Conservation (phyloP, 2,329 filamentous ascomycete species). For the Monilinia fructigena region DNA sequence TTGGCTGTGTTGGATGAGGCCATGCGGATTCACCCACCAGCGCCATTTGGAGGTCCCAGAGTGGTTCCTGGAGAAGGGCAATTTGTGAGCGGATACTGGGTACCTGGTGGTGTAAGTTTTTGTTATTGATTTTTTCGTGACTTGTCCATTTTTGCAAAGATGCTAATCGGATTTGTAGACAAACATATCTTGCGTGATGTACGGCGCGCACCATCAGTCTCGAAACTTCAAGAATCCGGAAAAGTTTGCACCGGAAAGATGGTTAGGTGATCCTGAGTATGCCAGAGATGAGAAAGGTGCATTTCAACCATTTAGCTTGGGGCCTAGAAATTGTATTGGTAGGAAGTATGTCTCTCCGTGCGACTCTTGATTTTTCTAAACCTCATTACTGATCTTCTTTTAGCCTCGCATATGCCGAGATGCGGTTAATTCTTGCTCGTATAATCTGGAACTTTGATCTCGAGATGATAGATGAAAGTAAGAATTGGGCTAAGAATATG, state of each 20-base stretch:
- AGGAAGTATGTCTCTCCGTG: slow-evolving; percentile 20
- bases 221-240: slow-evolving; percentile 25
- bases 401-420: slow-evolving; percentile 27
- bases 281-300: slow-evolving; percentile 17
- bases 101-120: slow-evolving; percentile 21
- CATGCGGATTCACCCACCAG: slow-evolving; percentile 22
- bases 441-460: slow-evolving; percentile 27
- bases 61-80: slow-evolving; percentile 9
- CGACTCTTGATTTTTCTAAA: not conserved
- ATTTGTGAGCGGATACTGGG: slow-evolving; percentile 11
- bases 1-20: slow-evolving; percentile 18
- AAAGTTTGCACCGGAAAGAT: slow-evolving; percentile 34
- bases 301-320: slow-evolving; percentile 24
- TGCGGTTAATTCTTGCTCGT: slow-evolving; percentile 26
- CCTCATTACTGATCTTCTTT: not conserved
- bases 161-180: slow-evolving; percentile 8
- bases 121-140: not conserved
- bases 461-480: slow-evolving; percentile 17
- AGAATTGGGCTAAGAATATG: slow-evolving; percentile 1
- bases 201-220: not conserved
- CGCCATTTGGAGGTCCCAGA: slow-evolving; percentile 4
- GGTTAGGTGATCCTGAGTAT: slow-evolving; percentile 35
- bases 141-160: not conserved
- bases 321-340: slow-evolving; percentile 27
- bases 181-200: slow-evolving; percentile 11